Evolutionary conservation across 805 yeast genomes (phyloP).

Genomic region (Cyberlindnera americana): DNA sequence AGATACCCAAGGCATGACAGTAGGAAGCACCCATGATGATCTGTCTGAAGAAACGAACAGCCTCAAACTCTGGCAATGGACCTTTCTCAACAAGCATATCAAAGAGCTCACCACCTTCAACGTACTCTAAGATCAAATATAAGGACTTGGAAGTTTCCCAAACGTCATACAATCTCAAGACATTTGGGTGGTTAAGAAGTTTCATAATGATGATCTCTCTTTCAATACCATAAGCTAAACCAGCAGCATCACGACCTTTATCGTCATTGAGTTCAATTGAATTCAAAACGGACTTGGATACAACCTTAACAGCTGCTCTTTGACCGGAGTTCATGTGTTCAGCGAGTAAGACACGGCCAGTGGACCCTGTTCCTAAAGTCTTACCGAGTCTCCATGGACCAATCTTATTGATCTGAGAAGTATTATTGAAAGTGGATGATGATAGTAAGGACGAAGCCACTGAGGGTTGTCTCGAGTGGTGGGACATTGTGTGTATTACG

Average conservation of each 20-base stretch:
- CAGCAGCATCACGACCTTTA: slow-evolving; percentile 45
- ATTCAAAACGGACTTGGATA: slow-evolving; percentile 57
- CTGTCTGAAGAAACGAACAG: slow-evolving; percentile 73
- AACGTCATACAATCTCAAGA: slow-evolving; percentile 90
- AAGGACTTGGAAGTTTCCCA: slow-evolving; percentile 96
- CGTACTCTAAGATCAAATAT: slow-evolving; percentile 74
- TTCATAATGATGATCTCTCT: slow-evolving; percentile 98
- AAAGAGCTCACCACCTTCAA: slow-evolving; percentile 85
- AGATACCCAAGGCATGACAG: slow-evolving; percentile 75
- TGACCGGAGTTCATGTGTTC: slow-evolving; percentile 67
- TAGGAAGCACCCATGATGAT: slow-evolving; percentile 75
- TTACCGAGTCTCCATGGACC: slow-evolving; percentile 85
- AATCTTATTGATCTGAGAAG: slow-evolving; percentile 41
- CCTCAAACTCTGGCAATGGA: slow-evolving; percentile 66
- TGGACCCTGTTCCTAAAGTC: slow-evolving; percentile 78
- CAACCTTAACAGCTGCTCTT: slow-evolving; percentile 80
- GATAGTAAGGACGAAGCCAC: slow-evolving; percentile 54
- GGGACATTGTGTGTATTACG: slow-evolving; percentile 22
- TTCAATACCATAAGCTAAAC: slow-evolving; percentile 92
- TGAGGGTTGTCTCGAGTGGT: slow-evolving; percentile 53
- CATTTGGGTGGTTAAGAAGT: slow-evolving; percentile 87
- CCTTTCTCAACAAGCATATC: slow-evolving; percentile 69
- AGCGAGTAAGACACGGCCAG: slow-evolving; percentile 75
- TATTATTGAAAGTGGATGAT: slow-evolving; percentile 40
- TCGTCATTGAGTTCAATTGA: slow-evolving; percentile 29